Evolutionary conservation across 352 stramenopile genomes (phyloP).

Genomic region (Thraustochytrium sp.): DNA sequence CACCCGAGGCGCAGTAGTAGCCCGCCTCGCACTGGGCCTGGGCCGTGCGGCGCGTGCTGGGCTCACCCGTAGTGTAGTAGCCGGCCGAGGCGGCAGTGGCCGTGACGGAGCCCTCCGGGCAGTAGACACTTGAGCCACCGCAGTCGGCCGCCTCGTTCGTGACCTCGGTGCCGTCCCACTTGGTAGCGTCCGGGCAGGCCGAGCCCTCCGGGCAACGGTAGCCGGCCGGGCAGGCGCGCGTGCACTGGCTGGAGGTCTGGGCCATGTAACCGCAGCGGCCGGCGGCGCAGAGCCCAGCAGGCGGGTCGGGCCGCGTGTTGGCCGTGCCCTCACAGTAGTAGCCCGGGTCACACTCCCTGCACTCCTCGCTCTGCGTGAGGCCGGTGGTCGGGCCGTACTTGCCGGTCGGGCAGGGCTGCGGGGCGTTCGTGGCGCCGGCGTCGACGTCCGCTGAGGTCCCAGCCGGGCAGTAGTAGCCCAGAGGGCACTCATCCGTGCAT

Average conservation of each 20-base stretch:
- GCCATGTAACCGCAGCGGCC: slow-evolving; percentile 6
- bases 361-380: background rate
- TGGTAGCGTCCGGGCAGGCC: background rate
- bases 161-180: background rate
- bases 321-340: slow-evolving; percentile 1
- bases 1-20: slow-evolving; percentile 14
- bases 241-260: background rate
- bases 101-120: background rate
- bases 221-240: background rate
- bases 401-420: background rate
- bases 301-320: background rate
- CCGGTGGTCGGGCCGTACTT: background rate
- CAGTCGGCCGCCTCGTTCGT: background rate
- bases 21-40: slow-evolving; percentile 23
- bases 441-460: background rate
- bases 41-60: background rate
- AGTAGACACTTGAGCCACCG: slow-evolving; percentile 8
- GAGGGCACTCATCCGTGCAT: background rate
- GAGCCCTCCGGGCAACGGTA: slow-evolving; percentile 7
- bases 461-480: slow-evolving; percentile 24
- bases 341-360: slow-evolving; percentile 8
- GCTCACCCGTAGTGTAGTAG: slow-evolving; percentile 17
- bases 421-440: background rate
- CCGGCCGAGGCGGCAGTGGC: background rate
- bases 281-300: background rate